A percentile compares a stretch with the other conserved stretches of the same genome.
Evolutionary conservation across 1,284 basidiomycete species (phyloP).

Genomic region (Ceratobasidium sp.): DNA sequence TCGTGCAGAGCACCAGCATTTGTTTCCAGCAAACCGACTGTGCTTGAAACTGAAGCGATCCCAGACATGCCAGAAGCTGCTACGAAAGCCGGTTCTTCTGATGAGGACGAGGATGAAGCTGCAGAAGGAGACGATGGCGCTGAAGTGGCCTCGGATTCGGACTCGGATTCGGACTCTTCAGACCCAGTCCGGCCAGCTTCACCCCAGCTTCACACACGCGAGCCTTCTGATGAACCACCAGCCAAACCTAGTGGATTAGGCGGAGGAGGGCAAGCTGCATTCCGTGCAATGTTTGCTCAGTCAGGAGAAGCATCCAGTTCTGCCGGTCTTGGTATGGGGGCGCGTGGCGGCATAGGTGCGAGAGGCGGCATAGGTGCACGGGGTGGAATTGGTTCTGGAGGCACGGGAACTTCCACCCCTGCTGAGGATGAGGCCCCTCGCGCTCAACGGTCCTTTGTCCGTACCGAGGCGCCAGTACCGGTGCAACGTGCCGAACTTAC

Average conservation of each 20-base stretch:
- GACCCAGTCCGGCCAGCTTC: constrained; percentile 51
- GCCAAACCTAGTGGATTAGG: constrained; percentile 45
- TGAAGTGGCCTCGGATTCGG: constrained; percentile 53
- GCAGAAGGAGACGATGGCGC: constrained; percentile 47
- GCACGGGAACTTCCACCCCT: constrained; percentile 40
- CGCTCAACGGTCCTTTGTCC: constrained; percentile 62
- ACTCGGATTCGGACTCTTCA: constrained; percentile 35
- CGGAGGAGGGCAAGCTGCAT: constrained; percentile 44
- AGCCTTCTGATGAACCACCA: constrained; percentile 44
- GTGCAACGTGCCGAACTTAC: constrained; percentile 62
- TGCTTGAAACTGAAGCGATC: constrained; percentile 48
- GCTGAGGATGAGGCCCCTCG: constrained; percentile 44
- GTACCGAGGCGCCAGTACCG: constrained; percentile 54
- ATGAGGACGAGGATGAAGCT: constrained; percentile 48
- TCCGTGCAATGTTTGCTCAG: constrained; percentile 46
- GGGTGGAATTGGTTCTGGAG: constrained; percentile 49
- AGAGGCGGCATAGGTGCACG: constrained; percentile 41
- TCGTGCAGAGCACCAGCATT: constrained; percentile 68
- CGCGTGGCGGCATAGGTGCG: constrained; percentile 15
- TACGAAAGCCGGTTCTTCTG: constrained; percentile 36
- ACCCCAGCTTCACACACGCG: constrained; percentile 59
- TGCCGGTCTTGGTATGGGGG: constrained; percentile 10
- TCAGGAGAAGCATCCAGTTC: constrained; percentile 41
- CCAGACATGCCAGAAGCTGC: constrained; percentile 43
- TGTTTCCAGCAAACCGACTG: constrained; percentile 45